Percentiles rank a stretch among this genome's conserved stretches.
Evolutionary conservation across 345 rosid genomes (phyloP).

Genomic region (Acer yangbiense): DNA sequence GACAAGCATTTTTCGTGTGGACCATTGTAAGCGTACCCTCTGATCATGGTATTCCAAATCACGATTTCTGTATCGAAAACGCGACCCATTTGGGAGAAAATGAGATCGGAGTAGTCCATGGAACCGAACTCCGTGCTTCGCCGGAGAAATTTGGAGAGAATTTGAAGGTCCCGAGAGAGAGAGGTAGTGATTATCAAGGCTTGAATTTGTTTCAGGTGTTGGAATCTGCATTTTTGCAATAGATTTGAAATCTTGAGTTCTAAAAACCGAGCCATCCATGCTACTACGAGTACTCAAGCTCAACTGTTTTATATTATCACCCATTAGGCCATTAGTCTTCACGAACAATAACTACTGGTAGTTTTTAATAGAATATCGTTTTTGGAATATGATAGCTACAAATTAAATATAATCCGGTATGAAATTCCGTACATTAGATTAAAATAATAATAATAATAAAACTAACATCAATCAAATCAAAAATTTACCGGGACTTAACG

Average conservation of each 20-base stretch:
- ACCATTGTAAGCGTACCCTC: conserved; percentile 25
- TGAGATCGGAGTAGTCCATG: conserved; percentile 31
- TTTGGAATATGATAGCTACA: too few species aligned
- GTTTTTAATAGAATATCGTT: too few species aligned
- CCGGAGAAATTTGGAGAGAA: conserved; percentile 29
- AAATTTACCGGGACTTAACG: too few species aligned
- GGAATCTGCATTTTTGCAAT: conserved; percentile 28
- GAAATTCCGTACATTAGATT: too few species aligned
- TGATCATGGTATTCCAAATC: conserved; percentile 18
- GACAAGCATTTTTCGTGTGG: conserved; percentile 12
- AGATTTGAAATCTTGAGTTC: conserved; percentile 17
- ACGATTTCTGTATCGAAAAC: background rate
- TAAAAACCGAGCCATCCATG: conserved; percentile 24
- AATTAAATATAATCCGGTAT: too few species aligned
- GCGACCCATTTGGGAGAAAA: conserved; percentile 30
- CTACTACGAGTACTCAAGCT: background rate
- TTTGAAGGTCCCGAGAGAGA: conserved; percentile 10
- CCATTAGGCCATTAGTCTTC: too few species aligned
- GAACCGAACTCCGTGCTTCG: conserved; percentile 40
- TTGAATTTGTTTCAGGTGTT: conserved; percentile 38
- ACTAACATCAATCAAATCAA: too few species aligned
- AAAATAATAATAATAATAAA: too few species aligned
- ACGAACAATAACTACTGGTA: too few species aligned
- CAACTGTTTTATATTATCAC: too few species aligned
- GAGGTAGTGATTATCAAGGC: conserved; percentile 28